Base-by-base conservation (phyloP, 2,329 filamentous ascomycete genomes). In the Cladophialophora exuberans region DNA sequence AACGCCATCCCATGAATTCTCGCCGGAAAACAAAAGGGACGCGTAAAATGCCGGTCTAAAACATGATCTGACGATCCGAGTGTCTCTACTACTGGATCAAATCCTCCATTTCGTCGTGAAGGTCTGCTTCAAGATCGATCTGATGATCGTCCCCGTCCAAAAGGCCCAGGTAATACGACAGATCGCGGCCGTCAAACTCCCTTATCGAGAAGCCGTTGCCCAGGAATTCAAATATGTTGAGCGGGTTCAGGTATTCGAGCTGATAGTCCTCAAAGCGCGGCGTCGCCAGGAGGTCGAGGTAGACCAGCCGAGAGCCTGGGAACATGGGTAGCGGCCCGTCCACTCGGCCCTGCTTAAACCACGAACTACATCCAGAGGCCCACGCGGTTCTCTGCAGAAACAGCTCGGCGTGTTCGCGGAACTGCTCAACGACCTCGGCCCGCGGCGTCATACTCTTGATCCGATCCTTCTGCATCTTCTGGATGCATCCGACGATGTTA, bases 111-210 rank as follows among this genome's bases (percentile, higher is more conserved):
- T 46, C 43, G 2, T 7, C 13, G 18, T 15, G 11, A 6, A 46
- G 4, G 5, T 33, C 13, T 7, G 15, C 43, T 20, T 46, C 43
- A 2, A 46, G 17, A 15, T 46, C 17, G 9, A 46, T 46, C 22
- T 46, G 43, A 2, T 7, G n/a, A 20, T 46, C 43, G 2, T 46
- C 28, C 9, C 26, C 43, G 4, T 22, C 26, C 11, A 45, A 3
- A 18, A 46, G 15, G 22, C 74, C 75, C 35, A 78, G 54, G 66
- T 78, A 78, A 62, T 74, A 67, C 31, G 74, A 77, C 18, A 77
- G 71, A 64, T 77, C 75, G 45, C 74, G 69, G n/a, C 74, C 75
- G 65, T 78, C 74, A 63, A 70, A 70, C 65, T 78, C 75, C 15
- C 66, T 64, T 56, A 73, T 69, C 1, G 35, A 22, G 51, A 48